phyloP scores from a whole-genome alignment of 805 yeast species.

The Starmerella vitae region DNA sequence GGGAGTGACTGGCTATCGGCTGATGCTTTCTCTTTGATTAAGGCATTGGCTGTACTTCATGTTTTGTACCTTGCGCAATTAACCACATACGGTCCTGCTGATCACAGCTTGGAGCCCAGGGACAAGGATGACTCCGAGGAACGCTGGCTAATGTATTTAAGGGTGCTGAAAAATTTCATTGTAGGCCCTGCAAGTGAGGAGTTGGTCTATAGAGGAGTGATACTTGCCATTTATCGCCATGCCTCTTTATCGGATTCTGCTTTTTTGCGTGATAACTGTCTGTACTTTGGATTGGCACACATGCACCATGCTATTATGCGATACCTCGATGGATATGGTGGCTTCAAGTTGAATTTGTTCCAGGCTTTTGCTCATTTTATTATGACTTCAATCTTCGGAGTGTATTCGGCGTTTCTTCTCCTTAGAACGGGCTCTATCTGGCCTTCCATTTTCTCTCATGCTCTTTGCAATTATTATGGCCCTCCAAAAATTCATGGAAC shows the following conservation, averaged over 20 bases:
- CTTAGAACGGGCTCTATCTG: conserved; percentile 41
- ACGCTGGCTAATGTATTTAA: neutral
- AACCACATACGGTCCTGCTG: conserved; percentile 6
- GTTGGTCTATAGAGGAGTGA: conserved; percentile 45
- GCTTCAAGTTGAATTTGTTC: conserved; percentile 17
- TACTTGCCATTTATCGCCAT: conserved; percentile 25
- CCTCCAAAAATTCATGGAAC: conserved; percentile 35
- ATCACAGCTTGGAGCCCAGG: neutral
- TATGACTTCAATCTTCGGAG: conserved; percentile 63
- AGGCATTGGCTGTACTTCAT: conserved; percentile 2
- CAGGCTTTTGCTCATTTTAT: conserved; percentile 38
- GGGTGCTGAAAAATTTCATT: neutral
- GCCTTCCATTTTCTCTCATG: conserved; percentile 46
- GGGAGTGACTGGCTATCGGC: conserved; percentile 8
- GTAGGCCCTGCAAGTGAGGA: conserved; percentile 76
- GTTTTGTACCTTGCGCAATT: conserved; percentile 10
- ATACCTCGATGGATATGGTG: conserved; percentile 22
- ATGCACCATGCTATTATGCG: conserved; percentile 54
- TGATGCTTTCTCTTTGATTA: neutral
- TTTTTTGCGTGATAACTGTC: conserved; percentile 37
- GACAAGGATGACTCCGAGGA: neutral
- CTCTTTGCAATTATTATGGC: conserved; percentile 57
- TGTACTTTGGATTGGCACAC: conserved; percentile 66
- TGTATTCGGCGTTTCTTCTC: conserved; percentile 44
- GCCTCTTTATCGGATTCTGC: conserved; percentile 18